Evolutionary conservation across 2,329 filamentous ascomycete species (phyloP), one percentile per base, ranked within the genome.

Genomic region (Tetracladium maxilliforme): DNA sequence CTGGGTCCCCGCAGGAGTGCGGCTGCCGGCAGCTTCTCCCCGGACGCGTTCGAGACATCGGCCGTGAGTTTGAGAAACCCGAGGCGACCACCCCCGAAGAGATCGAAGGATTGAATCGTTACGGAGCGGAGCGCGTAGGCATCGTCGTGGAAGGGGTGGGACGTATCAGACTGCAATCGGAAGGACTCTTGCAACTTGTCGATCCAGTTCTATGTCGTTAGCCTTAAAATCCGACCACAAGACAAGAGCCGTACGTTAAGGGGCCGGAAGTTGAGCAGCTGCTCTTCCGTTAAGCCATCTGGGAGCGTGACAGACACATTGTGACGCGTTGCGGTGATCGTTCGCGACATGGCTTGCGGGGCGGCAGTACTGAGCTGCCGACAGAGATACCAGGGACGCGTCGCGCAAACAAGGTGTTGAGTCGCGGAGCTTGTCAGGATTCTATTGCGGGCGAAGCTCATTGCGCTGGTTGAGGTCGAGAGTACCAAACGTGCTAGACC

Each of bases 1-100:
- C 58, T 64, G n/a, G 65, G 58, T 0, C 70, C 70, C 19, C 70
- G 59, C 3, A 75, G 52, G 30, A 75, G 64, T 0, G 68, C 52
- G 3, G 51, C 49, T 5, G 63, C 66, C 0, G 69, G 65, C 1
- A 75, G 52, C 1, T 36, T 42, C 33, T 68, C 61, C 27, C 56
- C 58, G 1, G 47, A 46, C 2, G 33, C 29, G 35, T 68, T 72
- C 30, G 47, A 44, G 2, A 73, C 49, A 3, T 45, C 36, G 6
- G 66, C 58, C 4, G 44, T 47, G 19, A 72, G 42, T 33, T 72
- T 73, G 13, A 73, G 38, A 40, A 74, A 74, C 22, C 67, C 67
- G 10, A 73, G 41, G 3, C 55, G 51, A 7, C 33, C 25, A 13
- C 33, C 32, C 24, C 58, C 56, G 33, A 68, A 72, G 16, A 54